Conservation (phyloP, 352 stramenopile genomes). For the Phytophthora cryptogea region DNA sequence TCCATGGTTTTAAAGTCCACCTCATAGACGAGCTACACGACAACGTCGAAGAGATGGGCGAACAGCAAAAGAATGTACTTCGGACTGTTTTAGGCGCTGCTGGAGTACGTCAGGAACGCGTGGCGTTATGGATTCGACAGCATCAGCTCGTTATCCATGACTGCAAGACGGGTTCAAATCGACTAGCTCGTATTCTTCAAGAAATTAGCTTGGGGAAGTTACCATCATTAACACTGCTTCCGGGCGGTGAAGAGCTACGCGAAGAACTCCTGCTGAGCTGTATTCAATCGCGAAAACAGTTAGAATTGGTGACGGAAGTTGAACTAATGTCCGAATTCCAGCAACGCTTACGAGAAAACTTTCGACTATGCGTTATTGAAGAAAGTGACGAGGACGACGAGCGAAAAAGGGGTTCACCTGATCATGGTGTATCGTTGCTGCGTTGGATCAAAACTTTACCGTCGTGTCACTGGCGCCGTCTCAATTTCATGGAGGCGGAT, state of each 20-base stretch:
- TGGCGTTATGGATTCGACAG: conserved; percentile 39
- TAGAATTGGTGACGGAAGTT: conserved; percentile 41
- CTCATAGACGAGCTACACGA: conserved; percentile 3
- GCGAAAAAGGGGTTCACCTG: not conserved
- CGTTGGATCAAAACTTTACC: conserved; percentile 27
- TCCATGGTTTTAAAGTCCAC: conserved; percentile 44
- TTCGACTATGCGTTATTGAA: conserved; percentile 52
- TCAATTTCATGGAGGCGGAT: conserved; percentile 17
- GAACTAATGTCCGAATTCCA: conserved; percentile 40
- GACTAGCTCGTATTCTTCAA: conserved; percentile 29
- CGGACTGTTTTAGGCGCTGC: conserved; percentile 20
- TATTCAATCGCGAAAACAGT: conserved; percentile 35
- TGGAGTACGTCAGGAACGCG: conserved; percentile 41
- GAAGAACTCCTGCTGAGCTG: conserved; percentile 39
- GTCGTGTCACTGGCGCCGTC: conserved; percentile 27
- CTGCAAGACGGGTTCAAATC: not conserved
- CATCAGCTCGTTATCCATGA: conserved; percentile 5
- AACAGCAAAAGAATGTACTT: conserved; percentile 4
- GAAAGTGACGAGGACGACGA: conserved; percentile 2
- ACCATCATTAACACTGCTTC: conserved; percentile 38
- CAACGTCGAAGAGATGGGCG: not conserved
- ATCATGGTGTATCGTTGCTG: not conserved
- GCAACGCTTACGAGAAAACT: conserved; percentile 37
- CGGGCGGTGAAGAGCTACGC: conserved; percentile 36
- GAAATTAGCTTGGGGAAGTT: conserved; percentile 45